Conservation (phyloP, 1,139 yeast species). For the Pichia terricola region DNA sequence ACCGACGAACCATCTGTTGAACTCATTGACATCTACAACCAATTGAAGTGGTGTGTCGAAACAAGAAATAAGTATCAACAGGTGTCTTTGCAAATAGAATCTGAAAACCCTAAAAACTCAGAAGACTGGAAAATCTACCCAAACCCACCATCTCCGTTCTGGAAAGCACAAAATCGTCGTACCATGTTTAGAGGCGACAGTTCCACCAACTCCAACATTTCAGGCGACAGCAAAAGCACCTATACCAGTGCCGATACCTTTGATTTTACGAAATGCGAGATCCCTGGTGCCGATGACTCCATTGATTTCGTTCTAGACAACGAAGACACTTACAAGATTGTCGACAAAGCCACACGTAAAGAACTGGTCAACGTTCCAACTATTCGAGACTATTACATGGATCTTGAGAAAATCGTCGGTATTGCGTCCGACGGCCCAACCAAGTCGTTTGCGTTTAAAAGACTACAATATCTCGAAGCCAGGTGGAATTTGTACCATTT, state of each 20-base stretch:
- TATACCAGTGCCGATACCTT: constrained; percentile 37
- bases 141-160: constrained; percentile 87
- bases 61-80: constrained; percentile 69
- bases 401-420: constrained; percentile 58
- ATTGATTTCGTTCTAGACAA: constrained; percentile 43
- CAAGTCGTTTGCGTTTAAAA: constrained; percentile 92
- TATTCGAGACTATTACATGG: constrained; percentile 73
- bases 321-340: constrained; percentile 55
- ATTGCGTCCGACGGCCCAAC: constrained; percentile 92
- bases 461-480: constrained; percentile 89
- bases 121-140: constrained; percentile 78
- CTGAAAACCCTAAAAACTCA: constrained; percentile 73
- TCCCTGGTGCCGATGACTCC: constrained; percentile 51
- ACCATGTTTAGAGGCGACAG: constrained; percentile 14
- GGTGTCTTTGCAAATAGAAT: constrained; percentile 61
- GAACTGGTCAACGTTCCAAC: constrained; percentile 59
- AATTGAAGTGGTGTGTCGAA: constrained; percentile 64
- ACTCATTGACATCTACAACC: constrained; percentile 56
- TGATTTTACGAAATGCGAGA: constrained; percentile 46
- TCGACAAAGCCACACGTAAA: constrained; percentile 21
- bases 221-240: constrained; percentile 4
- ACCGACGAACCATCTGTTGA: constrained; percentile 59
- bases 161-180: constrained; percentile 45
- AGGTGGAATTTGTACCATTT: constrained; percentile 89
- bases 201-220: background rate